A percentile compares a stretch with the other conserved stretches of the same genome.
Conservation (phyloP, 2,329 filamentous ascomycete genomes). For the Aureobasidium namibiae region DNA sequence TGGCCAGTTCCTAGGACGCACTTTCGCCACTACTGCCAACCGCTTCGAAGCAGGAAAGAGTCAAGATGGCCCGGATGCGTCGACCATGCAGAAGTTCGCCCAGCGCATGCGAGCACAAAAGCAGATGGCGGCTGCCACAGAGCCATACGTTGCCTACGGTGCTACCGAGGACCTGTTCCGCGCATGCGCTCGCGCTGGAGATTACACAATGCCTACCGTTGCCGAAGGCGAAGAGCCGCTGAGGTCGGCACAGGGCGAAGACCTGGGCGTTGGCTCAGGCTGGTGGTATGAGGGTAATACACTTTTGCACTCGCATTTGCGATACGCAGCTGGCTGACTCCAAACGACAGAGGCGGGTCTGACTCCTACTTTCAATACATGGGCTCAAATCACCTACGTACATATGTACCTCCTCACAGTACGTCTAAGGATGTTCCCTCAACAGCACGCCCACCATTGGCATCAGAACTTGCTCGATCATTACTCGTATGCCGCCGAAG, state of each 20-base stretch:
- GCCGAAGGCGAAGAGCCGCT: constrained; percentile 54
- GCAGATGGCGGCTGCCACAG: constrained; percentile 35
- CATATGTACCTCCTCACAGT: constrained; percentile 90
- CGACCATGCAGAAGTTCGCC: constrained; percentile 16
- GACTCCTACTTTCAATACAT: constrained; percentile 82
- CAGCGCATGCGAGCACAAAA: constrained; percentile 15
- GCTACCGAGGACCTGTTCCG: constrained; percentile 72
- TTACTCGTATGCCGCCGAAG: constrained; percentile 85
- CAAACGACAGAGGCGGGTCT: constrained; percentile 60
- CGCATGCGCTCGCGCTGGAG: constrained; percentile 62
- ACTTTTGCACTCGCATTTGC: background rate
- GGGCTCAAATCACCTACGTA: constrained; percentile 92
- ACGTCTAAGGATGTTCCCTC: constrained; percentile 70
- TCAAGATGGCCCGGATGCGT: constrained; percentile 5
- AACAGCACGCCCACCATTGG: constrained; percentile 62
- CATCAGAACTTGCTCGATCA: constrained; percentile 89
- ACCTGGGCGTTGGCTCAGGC: constrained; percentile 65
- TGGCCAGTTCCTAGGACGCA: background rate
- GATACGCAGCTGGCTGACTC: background rate
- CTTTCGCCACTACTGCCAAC: background rate
- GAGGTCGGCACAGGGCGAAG: constrained; percentile 69
- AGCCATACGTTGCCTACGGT: constrained; percentile 71
- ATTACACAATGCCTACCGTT: constrained; percentile 66
- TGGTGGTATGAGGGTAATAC: constrained; percentile 72
- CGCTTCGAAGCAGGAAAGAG: background rate